Conservation (phyloP, 495 filamentous ascomycete species). For the Haplographium delicatum region DNA sequence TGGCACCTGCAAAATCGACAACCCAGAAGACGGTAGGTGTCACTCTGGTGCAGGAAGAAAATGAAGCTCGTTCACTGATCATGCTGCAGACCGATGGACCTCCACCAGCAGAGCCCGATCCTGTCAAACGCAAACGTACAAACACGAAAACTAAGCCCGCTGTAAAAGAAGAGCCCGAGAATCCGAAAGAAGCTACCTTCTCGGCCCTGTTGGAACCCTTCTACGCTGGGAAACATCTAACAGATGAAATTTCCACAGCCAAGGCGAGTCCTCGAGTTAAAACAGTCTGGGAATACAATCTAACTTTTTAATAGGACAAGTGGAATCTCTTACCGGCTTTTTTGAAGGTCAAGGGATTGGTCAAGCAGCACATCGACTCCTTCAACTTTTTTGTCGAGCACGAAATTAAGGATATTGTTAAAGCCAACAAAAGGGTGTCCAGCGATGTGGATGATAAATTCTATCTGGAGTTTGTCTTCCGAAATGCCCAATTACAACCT, state of each 20-base stretch:
- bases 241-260: conserved; percentile 90
- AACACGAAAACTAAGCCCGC: conserved; percentile 16
- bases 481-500: background rate
- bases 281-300: too few species aligned
- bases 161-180: conserved; percentile 9
- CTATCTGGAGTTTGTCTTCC: conserved; percentile 57
- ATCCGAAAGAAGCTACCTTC: conserved; percentile 43
- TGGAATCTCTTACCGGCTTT: conserved; percentile 96
- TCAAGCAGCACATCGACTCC: conserved; percentile 97
- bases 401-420: conserved; percentile 92
- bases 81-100: too few species aligned
- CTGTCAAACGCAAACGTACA: conserved; percentile 21
- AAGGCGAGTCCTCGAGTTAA: conserved; percentile 29
- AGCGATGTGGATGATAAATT: conserved; percentile 88
- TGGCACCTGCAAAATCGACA: background rate
- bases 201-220: conserved; percentile 90
- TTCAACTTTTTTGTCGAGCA: conserved; percentile 96
- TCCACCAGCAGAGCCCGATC: conserved; percentile 4
- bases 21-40: background rate
- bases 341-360: conserved; percentile 91
- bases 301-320: conserved; percentile 66
- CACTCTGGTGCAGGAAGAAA: too few species aligned
- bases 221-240: conserved; percentile 89
- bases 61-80: too few species aligned
- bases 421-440: conserved; percentile 74